Evolutionary conservation across 1,139 yeast species (phyloP).

Genomic region (Sugiyamaella grinbergsii): DNA sequence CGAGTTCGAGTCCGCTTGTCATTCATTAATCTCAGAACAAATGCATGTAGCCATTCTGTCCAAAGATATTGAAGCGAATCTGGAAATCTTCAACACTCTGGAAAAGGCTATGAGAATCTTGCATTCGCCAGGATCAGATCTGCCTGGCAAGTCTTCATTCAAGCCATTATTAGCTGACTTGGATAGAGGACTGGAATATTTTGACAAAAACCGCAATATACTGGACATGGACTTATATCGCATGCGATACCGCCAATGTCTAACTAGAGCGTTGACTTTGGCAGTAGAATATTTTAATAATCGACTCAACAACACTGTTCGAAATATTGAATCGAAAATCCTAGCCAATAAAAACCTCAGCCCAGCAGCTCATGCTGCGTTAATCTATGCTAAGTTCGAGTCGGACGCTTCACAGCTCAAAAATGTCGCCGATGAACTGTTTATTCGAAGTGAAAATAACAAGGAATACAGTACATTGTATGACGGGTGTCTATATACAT

Average conservation of each 20-base stretch:
- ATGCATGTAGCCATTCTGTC: constrained; percentile 50
- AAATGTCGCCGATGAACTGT: constrained; percentile 54
- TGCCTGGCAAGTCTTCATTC: constrained; percentile 62
- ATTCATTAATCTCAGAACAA: constrained; percentile 56
- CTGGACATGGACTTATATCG: constrained; percentile 72
- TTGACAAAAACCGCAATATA: constrained; percentile 33
- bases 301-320: constrained; percentile 53
- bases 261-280: constrained; percentile 78
- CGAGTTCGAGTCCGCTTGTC: constrained; percentile 64
- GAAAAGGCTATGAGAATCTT: constrained; percentile 69
- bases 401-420: constrained; percentile 49
- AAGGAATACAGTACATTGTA: constrained; percentile 68
- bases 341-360: constrained; percentile 33
- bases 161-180: constrained; percentile 56
- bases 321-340: constrained; percentile 46
- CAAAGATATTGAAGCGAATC: constrained; percentile 53
- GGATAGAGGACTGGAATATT: constrained; percentile 61
- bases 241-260: constrained; percentile 77
- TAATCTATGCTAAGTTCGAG: constrained; percentile 63
- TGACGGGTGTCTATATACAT: constrained; percentile 64
- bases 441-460: constrained; percentile 50
- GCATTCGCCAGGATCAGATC: constrained; percentile 67
- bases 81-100: constrained; percentile 66
- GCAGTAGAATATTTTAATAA: constrained; percentile 66
- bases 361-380: constrained; percentile 52